Evolutionary conservation across 305 asterid species (phyloP).

Genomic region (Solanum hybrid): DNA sequence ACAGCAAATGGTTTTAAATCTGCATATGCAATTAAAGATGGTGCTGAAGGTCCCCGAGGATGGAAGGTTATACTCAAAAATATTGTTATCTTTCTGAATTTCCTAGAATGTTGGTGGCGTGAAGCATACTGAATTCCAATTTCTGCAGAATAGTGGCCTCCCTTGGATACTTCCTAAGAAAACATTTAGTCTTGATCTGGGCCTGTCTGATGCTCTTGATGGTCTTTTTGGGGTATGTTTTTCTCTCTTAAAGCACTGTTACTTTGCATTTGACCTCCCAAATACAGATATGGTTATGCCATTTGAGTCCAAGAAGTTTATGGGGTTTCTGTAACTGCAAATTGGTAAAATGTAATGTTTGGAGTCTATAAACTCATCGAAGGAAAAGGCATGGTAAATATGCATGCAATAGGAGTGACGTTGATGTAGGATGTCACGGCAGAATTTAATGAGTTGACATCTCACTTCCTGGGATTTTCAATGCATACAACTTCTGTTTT

Average conservation of each 20-base stretch:
- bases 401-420: background rate
- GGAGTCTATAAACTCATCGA: background rate
- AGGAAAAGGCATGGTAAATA: background rate
- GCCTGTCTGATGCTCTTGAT: slow-evolving; percentile 52
- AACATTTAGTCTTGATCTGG: slow-evolving; percentile 41
- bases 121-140: background rate
- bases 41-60: slow-evolving; percentile 85
- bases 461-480: background rate
- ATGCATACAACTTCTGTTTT: background rate
- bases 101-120: background rate
- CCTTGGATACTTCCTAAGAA: slow-evolving; percentile 82
- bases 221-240: slow-evolving; percentile 45
- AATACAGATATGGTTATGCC: background rate
- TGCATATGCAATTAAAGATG: slow-evolving; percentile 91
- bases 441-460: background rate
- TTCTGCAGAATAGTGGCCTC: slow-evolving; percentile 77
- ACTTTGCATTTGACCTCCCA: background rate
- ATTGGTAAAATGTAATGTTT: background rate
- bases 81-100: background rate
- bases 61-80: slow-evolving; percentile 55
- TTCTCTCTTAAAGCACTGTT: background rate
- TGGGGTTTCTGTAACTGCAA: background rate
- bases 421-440: background rate
- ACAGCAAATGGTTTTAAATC: slow-evolving; percentile 88
- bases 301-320: background rate